Percentiles rank a stretch among this genome's conserved stretches.
Evolutionary conservation across 2,329 filamentous ascomycete species (phyloP).

Genomic region (Eutypa lata): DNA sequence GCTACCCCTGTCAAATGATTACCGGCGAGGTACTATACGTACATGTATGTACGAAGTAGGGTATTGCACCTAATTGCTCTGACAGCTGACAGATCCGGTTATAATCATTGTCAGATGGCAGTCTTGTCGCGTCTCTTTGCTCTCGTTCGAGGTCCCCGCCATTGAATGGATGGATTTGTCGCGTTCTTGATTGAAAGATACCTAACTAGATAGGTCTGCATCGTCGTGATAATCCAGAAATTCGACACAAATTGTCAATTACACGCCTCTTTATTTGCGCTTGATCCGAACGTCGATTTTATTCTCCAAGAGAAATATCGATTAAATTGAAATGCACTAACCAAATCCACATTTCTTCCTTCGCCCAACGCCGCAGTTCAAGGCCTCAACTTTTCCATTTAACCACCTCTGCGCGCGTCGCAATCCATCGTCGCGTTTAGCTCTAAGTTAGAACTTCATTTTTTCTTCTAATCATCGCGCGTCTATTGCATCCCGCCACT

Average conservation of each 20-base stretch:
- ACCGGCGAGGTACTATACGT: neutral
- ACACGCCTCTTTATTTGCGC: neutral
- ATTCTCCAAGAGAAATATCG: too few relatives aligned
- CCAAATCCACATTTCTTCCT: neutral
- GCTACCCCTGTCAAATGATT: neutral
- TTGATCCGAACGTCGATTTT: neutral
- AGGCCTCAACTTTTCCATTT: neutral
- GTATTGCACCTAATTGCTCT: too few relatives aligned
- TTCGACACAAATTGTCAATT: neutral
- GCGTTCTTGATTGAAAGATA: neutral
- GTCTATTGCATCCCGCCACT: conserved; percentile 7
- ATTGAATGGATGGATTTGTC: neutral
- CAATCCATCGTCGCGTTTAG: neutral
- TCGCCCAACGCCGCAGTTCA: neutral
- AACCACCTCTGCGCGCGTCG: neutral
- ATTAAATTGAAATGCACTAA: conserved; percentile 1
- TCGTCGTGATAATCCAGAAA: neutral
- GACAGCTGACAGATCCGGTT: neutral
- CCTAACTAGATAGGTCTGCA: too few relatives aligned
- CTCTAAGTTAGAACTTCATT: neutral
- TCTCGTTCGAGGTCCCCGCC: neutral
- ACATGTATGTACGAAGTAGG: neutral
- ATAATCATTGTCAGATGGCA: neutral
- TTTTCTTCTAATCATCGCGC: conserved; percentile 1
- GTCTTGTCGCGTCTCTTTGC: neutral